Evolutionary conservation across 176 grass and related monocot species (phyloP), one percentile per base, ranked within the genome.

Genomic region (Melocanna baccifera): DNA sequence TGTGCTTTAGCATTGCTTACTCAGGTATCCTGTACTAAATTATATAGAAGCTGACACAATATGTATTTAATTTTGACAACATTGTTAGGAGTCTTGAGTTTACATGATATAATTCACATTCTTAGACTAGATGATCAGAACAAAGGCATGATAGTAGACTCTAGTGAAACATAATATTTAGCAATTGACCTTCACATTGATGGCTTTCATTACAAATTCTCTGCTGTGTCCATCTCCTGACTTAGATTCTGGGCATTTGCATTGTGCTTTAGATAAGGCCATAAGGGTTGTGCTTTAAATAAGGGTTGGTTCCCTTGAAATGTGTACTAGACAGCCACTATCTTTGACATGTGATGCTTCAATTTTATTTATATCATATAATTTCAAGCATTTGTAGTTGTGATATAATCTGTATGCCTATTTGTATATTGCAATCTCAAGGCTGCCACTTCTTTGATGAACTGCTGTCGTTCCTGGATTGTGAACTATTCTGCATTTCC

Each of bases 51-150:
- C 5, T 61, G 59, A 26, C 64, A 43, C 1, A n/a, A 23, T 77
- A 48, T 73, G 45, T 67, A 22, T 63, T 79, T 78, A 4, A 69
- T 69, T 70, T 86, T 79, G 14, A 18, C 4, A 62, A 30, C 41
- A 62, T 61, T 50, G 46, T 48, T 53, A 36, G 28, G 8, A 62
- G 51, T 62, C 42, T 16, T 48, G 42, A 61, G 51, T 71, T 85
- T 61, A 26, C 20, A 23, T 78, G 42, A 18, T 52, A 61, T 46
- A n/a, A n/a, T 48, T 48, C 13, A 12, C 30, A 71, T 64, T 79
- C 57, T 76, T 86, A 37, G 43, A 62, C 52, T 64, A 4, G 5
- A 37, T 61, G 39, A 13, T 70, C 9, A 45, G 59, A 67, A 67
- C 39, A 48, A 71, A 85, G 28, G 45, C 65, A 18, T 47, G 9